Base-by-base conservation (phyloP, 2,329 filamentous ascomycete genomes). In the Aspergillus caelatus region DNA sequence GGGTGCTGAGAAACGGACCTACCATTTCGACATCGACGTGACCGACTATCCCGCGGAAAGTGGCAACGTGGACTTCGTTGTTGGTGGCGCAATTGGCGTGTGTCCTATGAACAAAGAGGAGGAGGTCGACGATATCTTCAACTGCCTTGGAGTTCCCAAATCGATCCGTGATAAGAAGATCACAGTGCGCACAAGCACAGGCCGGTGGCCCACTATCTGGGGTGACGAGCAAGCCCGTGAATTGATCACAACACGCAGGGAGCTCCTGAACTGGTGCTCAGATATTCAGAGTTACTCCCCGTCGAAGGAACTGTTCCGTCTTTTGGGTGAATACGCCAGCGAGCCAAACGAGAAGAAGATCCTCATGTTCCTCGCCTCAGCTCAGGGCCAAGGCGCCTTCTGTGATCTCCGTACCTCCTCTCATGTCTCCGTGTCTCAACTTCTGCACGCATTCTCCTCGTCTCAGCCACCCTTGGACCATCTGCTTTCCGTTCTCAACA, bases 191-290 rank as follows among this genome's bases (percentile, higher is more conserved):
- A 98, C 95, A 0, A 88, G 85, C 41, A 87, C 85, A 65, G 94
- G 94, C 39, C 87, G 95, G 57, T 99, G 94, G 94, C 95, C 95
- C 4, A 99, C 95, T 0, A 96, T 99, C 57, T 99, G 95, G 95
- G 95, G 94, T 48, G 92, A 96, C 2, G 94, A 98, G 23, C 81
- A 91, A 77, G 80, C 94, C 8, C 88, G 95, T 62, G 90, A 95
- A 75, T 83, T 99, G n/a, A 83, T 94, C 61, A 97, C 94, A 4
- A 98, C 94, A 0, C 89, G 94, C 55, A 87, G 94, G 57, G 94
- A 96, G 76, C 83, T 99, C n/a, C 83, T 99, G 61, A 96, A 91
- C 11, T 99, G 95, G 95, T 97, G 94, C 76, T 89, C 91, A 30
- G 95, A 99, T 76, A 88, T 98, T 66, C 93, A 97, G 77, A 96